Evolutionary conservation across 768 basidiomycete species (phyloP).

Genomic region (Tephrocybe sp.): DNA sequence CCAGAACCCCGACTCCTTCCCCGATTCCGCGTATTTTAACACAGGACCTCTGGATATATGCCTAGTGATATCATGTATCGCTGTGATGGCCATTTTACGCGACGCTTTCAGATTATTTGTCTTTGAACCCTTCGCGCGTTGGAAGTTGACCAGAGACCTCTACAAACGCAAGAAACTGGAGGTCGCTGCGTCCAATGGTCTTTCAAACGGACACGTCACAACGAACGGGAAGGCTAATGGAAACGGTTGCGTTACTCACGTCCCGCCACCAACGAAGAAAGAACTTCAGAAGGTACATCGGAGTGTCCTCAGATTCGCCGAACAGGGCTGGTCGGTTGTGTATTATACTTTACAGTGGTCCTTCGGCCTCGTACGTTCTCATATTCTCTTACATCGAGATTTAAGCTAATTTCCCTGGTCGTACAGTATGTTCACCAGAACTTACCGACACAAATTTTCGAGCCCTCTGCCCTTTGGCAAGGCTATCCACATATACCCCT

Average conservation of each 20-base stretch:
- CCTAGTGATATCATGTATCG: constrained; percentile 78
- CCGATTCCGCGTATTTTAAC: constrained; percentile 63
- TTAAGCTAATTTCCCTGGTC: constrained; percentile 10
- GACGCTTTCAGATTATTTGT: constrained; percentile 73
- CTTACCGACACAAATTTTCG: constrained; percentile 64
- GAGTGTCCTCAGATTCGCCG: constrained; percentile 85
- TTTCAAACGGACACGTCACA: constrained; percentile 23
- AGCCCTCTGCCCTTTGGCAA: constrained; percentile 70
- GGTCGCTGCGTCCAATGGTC: constrained; percentile 21
- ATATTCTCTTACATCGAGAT: constrained; percentile 8
- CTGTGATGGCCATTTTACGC: constrained; percentile 83
- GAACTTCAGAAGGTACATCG: constrained; percentile 65
- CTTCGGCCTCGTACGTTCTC: constrained; percentile 77
- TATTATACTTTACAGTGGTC: constrained; percentile 79
- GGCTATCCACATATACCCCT: constrained; percentile 83
- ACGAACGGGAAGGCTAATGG: constrained; percentile 34
- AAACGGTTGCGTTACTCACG: constrained; percentile 20
- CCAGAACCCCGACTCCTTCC: constrained; percentile 67
- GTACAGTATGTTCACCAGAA: constrained; percentile 79
- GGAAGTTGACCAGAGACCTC: constrained; percentile 66
- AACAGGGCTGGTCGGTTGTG: constrained; percentile 89
- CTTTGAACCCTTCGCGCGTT: constrained; percentile 79
- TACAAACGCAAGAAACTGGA: constrained; percentile 22
- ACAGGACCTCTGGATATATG: constrained; percentile 80
- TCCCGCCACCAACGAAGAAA: constrained; percentile 27